Evolutionary conservation across 2,329 filamentous ascomycete genomes (phyloP).

Genomic region (Fulvia fulva): DNA sequence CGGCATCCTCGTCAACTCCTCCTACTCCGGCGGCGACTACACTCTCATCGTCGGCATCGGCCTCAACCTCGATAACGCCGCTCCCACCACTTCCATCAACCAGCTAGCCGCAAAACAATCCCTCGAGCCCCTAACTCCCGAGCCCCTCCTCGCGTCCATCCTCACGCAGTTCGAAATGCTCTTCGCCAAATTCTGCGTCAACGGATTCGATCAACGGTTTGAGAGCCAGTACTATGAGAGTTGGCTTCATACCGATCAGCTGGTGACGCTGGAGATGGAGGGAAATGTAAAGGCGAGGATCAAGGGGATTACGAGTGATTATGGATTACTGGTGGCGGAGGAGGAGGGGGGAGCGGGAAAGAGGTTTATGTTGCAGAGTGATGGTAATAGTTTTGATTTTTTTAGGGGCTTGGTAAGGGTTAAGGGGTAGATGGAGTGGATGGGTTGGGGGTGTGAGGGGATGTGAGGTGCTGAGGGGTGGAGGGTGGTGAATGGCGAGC

Average conservation of each 20-base stretch:
- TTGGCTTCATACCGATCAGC: constrained; percentile 74
- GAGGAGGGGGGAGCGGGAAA: constrained; percentile 79
- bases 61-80: constrained; percentile 82
- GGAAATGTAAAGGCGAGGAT: constrained; percentile 71
- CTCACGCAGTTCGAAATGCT: constrained; percentile 72
- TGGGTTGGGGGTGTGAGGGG: too few species aligned
- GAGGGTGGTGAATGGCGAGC: not conserved
- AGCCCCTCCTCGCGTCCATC: constrained; percentile 77
- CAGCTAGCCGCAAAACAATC: constrained; percentile 55
- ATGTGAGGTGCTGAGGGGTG: not conserved
- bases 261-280: constrained; percentile 74
- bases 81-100: constrained; percentile 82
- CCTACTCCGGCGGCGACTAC: constrained; percentile 72
- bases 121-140: constrained; percentile 52
- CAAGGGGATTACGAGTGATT: constrained; percentile 85
- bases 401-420: constrained; percentile 81
- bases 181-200: constrained; percentile 68
- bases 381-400: constrained; percentile 98
- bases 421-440: constrained; percentile 57
- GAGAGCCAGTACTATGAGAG: constrained; percentile 73
- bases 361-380: constrained; percentile 82
- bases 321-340: constrained; percentile 80
- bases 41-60: constrained; percentile 79
- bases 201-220: constrained; percentile 69
- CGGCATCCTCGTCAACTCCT: constrained; percentile 86